Percentiles rank a stretch among this genome's conserved stretches.
These are phyloP conservation scores for Pelargonium myrrhifolium DNA, from an alignment of 441 rosid species.

Conservation along the genomic window DNA sequence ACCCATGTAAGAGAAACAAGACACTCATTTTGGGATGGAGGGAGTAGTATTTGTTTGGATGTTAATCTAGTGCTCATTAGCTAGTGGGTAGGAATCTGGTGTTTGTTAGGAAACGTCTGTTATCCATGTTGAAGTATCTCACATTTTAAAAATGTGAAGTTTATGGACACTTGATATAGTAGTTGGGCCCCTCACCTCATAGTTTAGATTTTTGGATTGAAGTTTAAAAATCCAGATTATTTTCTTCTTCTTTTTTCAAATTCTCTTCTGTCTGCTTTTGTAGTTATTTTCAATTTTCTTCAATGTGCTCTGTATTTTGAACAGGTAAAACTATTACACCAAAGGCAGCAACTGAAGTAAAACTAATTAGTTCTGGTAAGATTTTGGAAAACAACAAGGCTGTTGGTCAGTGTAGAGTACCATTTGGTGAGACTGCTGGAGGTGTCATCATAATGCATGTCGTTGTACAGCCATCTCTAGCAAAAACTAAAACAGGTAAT, in stretches of 20 bases:
- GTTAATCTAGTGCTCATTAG: neutral
- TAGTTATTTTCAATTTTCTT: slow-evolving; percentile 7
- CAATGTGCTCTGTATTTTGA: neutral
- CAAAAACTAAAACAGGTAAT: slow-evolving; percentile 61
- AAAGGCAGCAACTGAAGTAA: slow-evolving; percentile 68
- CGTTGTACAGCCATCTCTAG: slow-evolving; percentile 75
- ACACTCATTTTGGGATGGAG: neutral
- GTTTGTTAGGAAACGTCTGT: neutral
- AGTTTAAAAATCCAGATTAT: neutral
- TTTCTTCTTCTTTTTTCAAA: neutral
- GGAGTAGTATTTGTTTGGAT: neutral
- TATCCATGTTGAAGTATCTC: neutral
- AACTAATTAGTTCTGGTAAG: slow-evolving; percentile 79
- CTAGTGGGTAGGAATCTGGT: neutral
- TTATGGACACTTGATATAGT: too few species aligned
- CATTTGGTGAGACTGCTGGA: slow-evolving; percentile 57
- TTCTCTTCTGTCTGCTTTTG: neutral
- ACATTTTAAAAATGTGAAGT: too few species aligned
- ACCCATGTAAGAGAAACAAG: neutral
- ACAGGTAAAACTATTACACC: slow-evolving; percentile 74
- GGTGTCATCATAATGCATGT: slow-evolving; percentile 62
- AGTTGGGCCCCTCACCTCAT: too few species aligned
- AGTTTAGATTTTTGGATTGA: too few species aligned
- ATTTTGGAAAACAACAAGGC: slow-evolving; percentile 76
- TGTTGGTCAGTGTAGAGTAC: slow-evolving; percentile 75